These are phyloP conservation scores for Talaromyces sp. DNA, from an alignment of 2,329 filamentous ascomycete species.

Conservation along the genomic window DNA sequence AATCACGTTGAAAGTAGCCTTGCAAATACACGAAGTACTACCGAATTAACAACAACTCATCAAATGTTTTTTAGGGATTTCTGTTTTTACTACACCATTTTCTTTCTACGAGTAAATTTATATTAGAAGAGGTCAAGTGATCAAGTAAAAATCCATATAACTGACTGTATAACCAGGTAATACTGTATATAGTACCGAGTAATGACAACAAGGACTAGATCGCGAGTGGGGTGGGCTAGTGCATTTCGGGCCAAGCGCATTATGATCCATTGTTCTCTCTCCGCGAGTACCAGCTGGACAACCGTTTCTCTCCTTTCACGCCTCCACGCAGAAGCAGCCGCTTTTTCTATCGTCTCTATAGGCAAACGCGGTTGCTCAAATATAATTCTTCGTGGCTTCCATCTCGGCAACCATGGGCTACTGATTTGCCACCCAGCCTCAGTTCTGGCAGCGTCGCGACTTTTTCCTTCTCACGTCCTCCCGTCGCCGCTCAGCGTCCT, in stretches of 20 bases:
- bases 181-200: neutral
- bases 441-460: neutral
- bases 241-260: neutral
- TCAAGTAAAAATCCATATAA: no score
- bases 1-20: no score
- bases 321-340: neutral
- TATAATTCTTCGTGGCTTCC: neutral
- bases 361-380: neutral
- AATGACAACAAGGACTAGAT: neutral
- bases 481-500: neutral
- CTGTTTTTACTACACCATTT: no score
- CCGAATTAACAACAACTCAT: no score
- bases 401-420: neutral
- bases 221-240: neutral
- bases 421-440: neutral
- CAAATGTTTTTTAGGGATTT: no score
- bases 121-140: no score
- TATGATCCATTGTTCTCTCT: neutral
- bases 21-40: no score
- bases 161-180: no score
- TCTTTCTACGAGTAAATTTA: no score
- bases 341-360: neutral
- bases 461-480: conserved; percentile 1
- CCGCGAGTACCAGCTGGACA: neutral
- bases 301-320: neutral